Evolutionary conservation across 2,329 filamentous ascomycete species (phyloP), one percentile per base, ranked within the genome.

Genomic region (Penicillium vulpinum): DNA sequence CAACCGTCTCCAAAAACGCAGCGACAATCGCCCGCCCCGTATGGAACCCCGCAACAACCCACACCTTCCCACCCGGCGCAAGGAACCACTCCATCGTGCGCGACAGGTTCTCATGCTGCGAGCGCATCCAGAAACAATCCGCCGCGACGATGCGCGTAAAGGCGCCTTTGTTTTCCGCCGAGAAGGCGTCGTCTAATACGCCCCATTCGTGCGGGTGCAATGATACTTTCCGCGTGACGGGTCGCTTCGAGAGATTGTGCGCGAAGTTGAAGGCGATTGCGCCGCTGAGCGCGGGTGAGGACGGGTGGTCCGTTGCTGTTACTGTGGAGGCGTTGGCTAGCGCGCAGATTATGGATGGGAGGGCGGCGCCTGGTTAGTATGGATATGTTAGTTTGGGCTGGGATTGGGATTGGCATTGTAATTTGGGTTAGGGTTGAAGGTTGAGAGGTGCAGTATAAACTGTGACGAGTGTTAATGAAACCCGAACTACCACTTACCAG

Each of bases 81-180:
- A 86, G 75, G 63, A 85, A 85, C 69, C 83, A 81, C 6, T 80
- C 69, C 77, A 86, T 81, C 1, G 82, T 84, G 15, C 69, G 72
- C 11, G 77, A 80, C 16, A 87, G 77, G 59, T 82, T 83, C 46
- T 77, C 75, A 64, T 87, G 84, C 70, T 86, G 80, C 22, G 72
- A 71, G 0, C 73, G 74, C 79, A 86, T 84, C 84, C 84, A 87
- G 57, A 82, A 78, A 70, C 83, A 86, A 64, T 87, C 85, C 50
- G 84, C 83, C 1, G 83, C 81, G 11, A 87, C 75, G 49, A 87
- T 81, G 21, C 81, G 79, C 1, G 78, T 80, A 65, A 81, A 87
- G 5, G 62, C 56, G 9, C 74, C 73, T 13, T 73, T 73, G 54
- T 74, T 61, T 5, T 61, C 48, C 2, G 58, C 47, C 1, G 75